phyloP scores from a whole-genome alignment of 495 filamentous ascomycete genomes.

The Aspergillus mulundensis region DNA sequence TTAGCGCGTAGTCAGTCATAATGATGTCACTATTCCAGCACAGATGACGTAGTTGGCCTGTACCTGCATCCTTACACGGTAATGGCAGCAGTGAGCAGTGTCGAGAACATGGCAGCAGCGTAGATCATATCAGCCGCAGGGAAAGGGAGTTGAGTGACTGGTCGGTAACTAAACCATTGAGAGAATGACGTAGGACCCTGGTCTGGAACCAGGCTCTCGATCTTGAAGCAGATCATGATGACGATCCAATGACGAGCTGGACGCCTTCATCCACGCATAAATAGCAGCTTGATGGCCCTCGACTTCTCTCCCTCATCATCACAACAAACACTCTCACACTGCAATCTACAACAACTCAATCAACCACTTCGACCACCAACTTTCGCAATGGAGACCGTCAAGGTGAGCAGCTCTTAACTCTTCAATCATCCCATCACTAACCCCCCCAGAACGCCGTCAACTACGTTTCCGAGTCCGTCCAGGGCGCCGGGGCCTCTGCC shows the following conservation, averaged over 20 bases:
- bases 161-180: too few species aligned
- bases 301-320: background rate
- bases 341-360: background rate
- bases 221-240: background rate
- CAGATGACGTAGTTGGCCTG: too few species aligned
- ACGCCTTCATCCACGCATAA: background rate
- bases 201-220: background rate
- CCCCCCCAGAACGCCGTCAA: background rate
- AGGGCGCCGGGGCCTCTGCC: background rate
- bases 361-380: background rate
- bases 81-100: too few species aligned
- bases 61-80: too few species aligned
- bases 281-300: background rate
- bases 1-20: background rate
- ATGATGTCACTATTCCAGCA: background rate
- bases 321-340: background rate
- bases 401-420: background rate
- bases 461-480: conserved; percentile 1
- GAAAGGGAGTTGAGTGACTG: too few species aligned
- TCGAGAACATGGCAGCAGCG: too few species aligned
- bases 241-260: background rate
- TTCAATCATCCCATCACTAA: background rate
- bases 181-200: background rate
- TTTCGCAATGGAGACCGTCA: background rate
- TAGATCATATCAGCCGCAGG: background rate